Evolutionary conservation across 202 grass and related monocot genomes (phyloP).

Genomic region (Hordeum pubiflorum): DNA sequence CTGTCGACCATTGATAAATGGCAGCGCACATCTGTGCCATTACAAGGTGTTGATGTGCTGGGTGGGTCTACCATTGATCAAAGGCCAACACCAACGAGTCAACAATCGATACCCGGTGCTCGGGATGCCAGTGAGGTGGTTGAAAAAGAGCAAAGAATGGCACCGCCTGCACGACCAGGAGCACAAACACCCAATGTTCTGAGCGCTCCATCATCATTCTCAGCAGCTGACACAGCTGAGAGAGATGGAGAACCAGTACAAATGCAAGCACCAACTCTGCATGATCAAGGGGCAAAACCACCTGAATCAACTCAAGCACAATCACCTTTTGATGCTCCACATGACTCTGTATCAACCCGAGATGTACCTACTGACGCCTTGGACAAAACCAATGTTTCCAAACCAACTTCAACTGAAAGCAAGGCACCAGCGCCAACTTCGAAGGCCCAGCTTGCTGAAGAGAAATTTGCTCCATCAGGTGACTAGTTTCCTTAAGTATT

Average conservation of each 20-base stretch:
- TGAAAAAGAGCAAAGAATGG: slow-evolving; percentile 10
- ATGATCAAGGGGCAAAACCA: background rate
- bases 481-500: background rate
- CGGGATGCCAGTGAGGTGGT: slow-evolving; percentile 1
- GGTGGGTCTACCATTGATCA: slow-evolving; percentile 9
- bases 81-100: slow-evolving; percentile 1
- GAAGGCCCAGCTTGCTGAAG: background rate
- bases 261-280: slow-evolving; percentile 16
- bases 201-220: background rate
- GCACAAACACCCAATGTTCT: slow-evolving; percentile 19
- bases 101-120: background rate
- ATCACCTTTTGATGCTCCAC: background rate
- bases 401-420: background rate
- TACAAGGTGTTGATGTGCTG: slow-evolving; percentile 13
- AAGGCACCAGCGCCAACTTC: background rate
- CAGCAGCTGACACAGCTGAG: background rate
- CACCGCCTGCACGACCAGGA: slow-evolving; percentile 13
- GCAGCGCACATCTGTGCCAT: background rate
- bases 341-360: slow-evolving; percentile 1
- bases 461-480: slow-evolving; percentile 21
- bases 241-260: slow-evolving; percentile 1
- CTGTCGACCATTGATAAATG: slow-evolving; percentile 23
- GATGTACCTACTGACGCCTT: background rate
- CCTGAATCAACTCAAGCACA: background rate
- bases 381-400: background rate